Evolutionary conservation across 805 yeast species (phyloP).

Genomic region (Starmera pachycereana): DNA sequence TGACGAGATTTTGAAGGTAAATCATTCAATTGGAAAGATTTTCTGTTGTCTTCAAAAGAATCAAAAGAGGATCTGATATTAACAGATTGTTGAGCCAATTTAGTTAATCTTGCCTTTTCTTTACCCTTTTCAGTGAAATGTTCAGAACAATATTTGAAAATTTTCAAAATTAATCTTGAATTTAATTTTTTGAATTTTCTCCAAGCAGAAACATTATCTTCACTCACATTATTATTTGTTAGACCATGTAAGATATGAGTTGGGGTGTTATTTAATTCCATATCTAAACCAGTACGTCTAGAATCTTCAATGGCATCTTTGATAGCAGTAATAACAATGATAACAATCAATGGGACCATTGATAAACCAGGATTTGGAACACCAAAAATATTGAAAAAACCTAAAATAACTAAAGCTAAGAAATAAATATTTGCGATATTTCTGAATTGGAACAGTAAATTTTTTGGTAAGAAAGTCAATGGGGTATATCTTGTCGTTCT

Average conservation of each 20-base stretch:
- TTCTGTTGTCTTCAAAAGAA: slow-evolving; percentile 20
- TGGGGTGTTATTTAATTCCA: slow-evolving; percentile 65
- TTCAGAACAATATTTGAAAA: slow-evolving; percentile 17
- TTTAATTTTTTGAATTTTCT: slow-evolving; percentile 53
- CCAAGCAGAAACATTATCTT: slow-evolving; percentile 59
- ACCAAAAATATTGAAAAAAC: slow-evolving; percentile 69
- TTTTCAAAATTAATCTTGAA: slow-evolving; percentile 20
- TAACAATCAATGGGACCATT: slow-evolving; percentile 72
- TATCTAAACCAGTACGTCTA: slow-evolving; percentile 58
- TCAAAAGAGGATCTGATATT: slow-evolving; percentile 30
- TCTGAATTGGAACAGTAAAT: slow-evolving; percentile 66
- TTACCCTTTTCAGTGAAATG: slow-evolving; percentile 25
- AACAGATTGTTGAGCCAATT: slow-evolving; percentile 15
- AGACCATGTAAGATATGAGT: slow-evolving; percentile 54
- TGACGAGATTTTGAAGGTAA: slow-evolving; percentile 1
- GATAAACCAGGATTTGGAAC: slow-evolving; percentile 69
- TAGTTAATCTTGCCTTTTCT: slow-evolving; percentile 21
- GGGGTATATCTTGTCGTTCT: slow-evolving; percentile 96
- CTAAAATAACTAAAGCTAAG: slow-evolving; percentile 66
- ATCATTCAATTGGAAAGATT: slow-evolving; percentile 20
- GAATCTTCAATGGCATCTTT: slow-evolving; percentile 80
- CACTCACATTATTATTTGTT: slow-evolving; percentile 49
- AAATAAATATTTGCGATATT: slow-evolving; percentile 90
- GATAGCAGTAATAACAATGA: slow-evolving; percentile 62
- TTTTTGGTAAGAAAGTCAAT: slow-evolving; percentile 77